A percentile compares a stretch with the other conserved stretches of the same genome.
Conservation (phyloP, 768 basidiomycete genomes). For the Tulasnella sp. region DNA sequence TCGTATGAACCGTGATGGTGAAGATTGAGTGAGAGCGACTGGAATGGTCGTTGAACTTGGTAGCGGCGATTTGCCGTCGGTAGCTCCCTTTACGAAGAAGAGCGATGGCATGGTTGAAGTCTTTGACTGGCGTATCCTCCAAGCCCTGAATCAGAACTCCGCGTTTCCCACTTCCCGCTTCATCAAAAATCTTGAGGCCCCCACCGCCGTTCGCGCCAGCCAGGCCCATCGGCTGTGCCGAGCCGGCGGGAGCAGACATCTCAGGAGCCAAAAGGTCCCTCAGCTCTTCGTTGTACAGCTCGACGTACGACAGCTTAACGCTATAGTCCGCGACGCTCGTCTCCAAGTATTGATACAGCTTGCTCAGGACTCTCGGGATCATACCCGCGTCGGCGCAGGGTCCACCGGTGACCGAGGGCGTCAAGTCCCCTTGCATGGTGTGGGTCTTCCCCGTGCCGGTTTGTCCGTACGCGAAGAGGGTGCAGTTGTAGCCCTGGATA, state of each 20-base stretch:
- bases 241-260: slow-evolving; percentile 54
- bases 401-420: slow-evolving; percentile 70
- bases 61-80: slow-evolving; percentile 84
- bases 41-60: slow-evolving; percentile 96
- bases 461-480: slow-evolving; percentile 95
- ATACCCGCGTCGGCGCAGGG: slow-evolving; percentile 87
- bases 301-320: slow-evolving; percentile 88
- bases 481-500: slow-evolving; percentile 93
- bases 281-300: slow-evolving; percentile 97
- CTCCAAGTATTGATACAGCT: slow-evolving; percentile 82
- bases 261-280: slow-evolving; percentile 82
- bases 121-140: slow-evolving; percentile 78
- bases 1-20: slow-evolving; percentile 88
- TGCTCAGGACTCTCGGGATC: slow-evolving; percentile 87
- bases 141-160: slow-evolving; percentile 91
- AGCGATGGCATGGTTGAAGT: slow-evolving; percentile 68
- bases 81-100: slow-evolving; percentile 83
- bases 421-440: slow-evolving; percentile 95
- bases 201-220: slow-evolving; percentile 29
- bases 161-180: slow-evolving; percentile 52
- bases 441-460: slow-evolving; percentile 99
- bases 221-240: slow-evolving; percentile 69
- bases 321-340: slow-evolving; percentile 67
- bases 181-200: slow-evolving; percentile 87
- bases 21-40: slow-evolving; percentile 96